Base-by-base conservation (phyloP, 2,329 filamentous ascomycete species). In the Cladosporium sp. region DNA sequence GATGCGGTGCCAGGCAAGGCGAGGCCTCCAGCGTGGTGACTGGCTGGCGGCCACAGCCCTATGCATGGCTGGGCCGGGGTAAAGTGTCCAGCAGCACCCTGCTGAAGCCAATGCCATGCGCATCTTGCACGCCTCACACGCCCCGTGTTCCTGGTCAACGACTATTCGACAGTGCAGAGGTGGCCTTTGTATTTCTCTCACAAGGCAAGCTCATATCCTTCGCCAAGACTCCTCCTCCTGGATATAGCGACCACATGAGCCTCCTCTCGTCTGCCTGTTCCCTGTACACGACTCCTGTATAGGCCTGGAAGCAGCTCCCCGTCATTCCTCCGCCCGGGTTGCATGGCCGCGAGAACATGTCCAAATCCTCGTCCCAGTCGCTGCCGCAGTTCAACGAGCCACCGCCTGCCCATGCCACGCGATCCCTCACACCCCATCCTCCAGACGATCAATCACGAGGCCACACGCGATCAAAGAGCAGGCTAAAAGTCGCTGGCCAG, bases 341-440 rank as follows among this genome's bases (percentile, higher is more conserved):
- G 57, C 66, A 75, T 75, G 80, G 80, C 79, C 77, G 82, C 84
- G 82, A 83, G 81, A 87, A 79, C 75, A 89, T 89, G 87, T 88
- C 86, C 80, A 85, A 83, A 80, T 83, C 84, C 75, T 81, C 82
- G 71, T 85, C 85, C 70, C 85, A 86, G 72, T 81, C 84, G 69
- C 79, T 88, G 68, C 86, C 86, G 72, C 78, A 86, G 72, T 83
- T 85, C 79, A 83, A 86, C 82, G 81, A 75, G 51, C 58, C 65
- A 38, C 65, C 64, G 49, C 65, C 64, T 24, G 32, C 65, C 34
- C 59, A 67, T 34, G 65, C 65, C 21, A 62, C 69, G 11, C 55
- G 47, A 15, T 55, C 65, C 63, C 65, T 65, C 64, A 47, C 34
- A 64, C 76, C 74, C 65, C 68, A 73, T 59, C 65, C 57, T 62